phyloP scores from a whole-genome alignment of 331 rosid species.

The Malus hybrid region DNA sequence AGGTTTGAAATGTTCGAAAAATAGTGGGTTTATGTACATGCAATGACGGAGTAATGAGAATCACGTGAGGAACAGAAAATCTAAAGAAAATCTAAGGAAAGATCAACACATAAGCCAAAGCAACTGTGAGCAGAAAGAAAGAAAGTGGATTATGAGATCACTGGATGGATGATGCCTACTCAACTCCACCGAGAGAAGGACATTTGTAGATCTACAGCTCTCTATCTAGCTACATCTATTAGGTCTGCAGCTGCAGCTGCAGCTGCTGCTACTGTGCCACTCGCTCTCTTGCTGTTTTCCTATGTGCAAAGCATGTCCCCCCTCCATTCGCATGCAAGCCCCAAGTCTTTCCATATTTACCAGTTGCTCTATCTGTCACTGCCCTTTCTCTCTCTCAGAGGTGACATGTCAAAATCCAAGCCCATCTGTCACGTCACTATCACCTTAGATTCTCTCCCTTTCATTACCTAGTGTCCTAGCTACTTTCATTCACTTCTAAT shows the following conservation, averaged over 20 bases:
- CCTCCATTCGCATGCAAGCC: neutral
- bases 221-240: neutral
- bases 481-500: neutral
- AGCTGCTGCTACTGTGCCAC: neutral
- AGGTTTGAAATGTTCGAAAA: neutral
- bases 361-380: neutral
- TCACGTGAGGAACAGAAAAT: conserved; percentile 57
- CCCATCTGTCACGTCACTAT: conserved; percentile 46
- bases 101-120: conserved; percentile 15
- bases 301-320: neutral
- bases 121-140: neutral
- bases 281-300: neutral
- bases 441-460: conserved; percentile 28
- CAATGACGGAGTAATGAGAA: conserved; percentile 13
- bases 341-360: neutral
- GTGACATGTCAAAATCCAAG: conserved; percentile 54
- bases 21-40: neutral
- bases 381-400: neutral
- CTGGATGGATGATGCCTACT: conserved; percentile 37
- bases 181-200: conserved; percentile 15
- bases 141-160: conserved; percentile 23
- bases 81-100: conserved; percentile 13
- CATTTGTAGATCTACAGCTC: neutral
- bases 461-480: conserved; percentile 17
- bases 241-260: neutral